phyloP scores from a whole-genome alignment of 371 early-diverging fungal genomes.

The Circinella umbellata region DNA sequence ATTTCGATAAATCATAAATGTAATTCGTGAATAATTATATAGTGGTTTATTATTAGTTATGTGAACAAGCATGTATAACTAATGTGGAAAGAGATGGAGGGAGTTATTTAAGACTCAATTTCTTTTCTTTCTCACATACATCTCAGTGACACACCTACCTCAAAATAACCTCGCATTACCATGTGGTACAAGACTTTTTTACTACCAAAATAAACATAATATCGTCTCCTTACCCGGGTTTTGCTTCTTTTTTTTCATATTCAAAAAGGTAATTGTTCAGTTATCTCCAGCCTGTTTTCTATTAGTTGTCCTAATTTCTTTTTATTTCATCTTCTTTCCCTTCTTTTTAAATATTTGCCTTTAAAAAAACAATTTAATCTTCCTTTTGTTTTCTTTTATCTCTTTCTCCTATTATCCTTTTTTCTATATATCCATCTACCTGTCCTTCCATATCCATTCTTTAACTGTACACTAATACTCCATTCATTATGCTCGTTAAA shows the following conservation, averaged over 20 bases:
- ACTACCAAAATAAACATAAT: not conserved
- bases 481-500: constrained; percentile 1
- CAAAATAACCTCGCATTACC: constrained; percentile 9
- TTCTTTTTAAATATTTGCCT: no score
- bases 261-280: not conserved
- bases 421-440: no score
- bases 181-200: constrained; percentile 5
- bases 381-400: not conserved
- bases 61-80: no score
- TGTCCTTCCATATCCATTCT: no score
- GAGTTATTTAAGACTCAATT: not conserved
- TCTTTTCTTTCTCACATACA: constrained; percentile 2
- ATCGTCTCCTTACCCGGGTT: constrained; percentile 4
- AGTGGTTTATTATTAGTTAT: no score
- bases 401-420: not conserved
- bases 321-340: not conserved
- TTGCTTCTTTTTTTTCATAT: not conserved
- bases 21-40: no score
- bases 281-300: not conserved
- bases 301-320: not conserved
- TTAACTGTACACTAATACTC: not conserved
- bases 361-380: not conserved
- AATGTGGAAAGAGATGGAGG: no score
- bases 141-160: constrained; percentile 4
- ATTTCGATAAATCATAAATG: no score